Conservation (phyloP, 108 stramenopile genomes). For the Pseudonitzschia delicatissima region DNA sequence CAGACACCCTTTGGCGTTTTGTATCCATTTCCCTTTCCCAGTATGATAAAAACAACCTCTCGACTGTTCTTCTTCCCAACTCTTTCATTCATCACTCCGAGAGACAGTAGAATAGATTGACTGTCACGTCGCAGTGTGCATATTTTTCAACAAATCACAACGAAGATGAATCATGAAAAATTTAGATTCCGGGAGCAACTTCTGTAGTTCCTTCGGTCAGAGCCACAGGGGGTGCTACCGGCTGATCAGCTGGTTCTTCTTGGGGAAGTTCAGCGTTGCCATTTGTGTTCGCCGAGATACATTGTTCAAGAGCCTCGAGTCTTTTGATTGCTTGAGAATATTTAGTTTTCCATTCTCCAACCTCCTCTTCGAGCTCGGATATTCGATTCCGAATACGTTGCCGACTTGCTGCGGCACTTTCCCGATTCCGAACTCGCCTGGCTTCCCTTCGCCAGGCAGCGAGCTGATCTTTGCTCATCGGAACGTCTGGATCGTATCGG, state of each 20-base stretch:
- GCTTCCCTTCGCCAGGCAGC: conserved; percentile 82
- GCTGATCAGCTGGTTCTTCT: background rate
- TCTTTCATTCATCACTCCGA: background rate
- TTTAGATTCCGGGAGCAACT: background rate
- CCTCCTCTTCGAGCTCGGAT: conserved; percentile 73
- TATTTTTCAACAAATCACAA: too few relatives aligned
- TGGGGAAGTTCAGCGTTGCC: background rate
- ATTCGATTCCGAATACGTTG: conserved; percentile 77
- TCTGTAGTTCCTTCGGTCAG: background rate
- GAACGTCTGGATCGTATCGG: conserved; percentile 83
- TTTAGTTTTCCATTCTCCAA: conserved; percentile 69
- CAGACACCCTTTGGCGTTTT: background rate
- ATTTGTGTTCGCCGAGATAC: background rate
- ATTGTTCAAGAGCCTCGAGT: conserved; percentile 29
- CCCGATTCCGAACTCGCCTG: conserved; percentile 80
- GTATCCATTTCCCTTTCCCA: conserved; percentile 1
- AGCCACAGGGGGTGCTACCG: background rate
- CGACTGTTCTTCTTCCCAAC: background rate
- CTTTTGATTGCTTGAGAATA: conserved; percentile 64
- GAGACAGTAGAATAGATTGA: background rate
- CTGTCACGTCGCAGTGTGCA: too few relatives aligned
- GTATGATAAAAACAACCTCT: background rate
- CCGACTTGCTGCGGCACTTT: conserved; percentile 78
- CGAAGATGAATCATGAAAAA: background rate
- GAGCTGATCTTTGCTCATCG: conserved; percentile 79